Evolutionary conservation across 1,284 basidiomycete genomes (phyloP), one percentile per base, ranked within the genome.

Genomic region (Microbotryomycetes sp.): DNA sequence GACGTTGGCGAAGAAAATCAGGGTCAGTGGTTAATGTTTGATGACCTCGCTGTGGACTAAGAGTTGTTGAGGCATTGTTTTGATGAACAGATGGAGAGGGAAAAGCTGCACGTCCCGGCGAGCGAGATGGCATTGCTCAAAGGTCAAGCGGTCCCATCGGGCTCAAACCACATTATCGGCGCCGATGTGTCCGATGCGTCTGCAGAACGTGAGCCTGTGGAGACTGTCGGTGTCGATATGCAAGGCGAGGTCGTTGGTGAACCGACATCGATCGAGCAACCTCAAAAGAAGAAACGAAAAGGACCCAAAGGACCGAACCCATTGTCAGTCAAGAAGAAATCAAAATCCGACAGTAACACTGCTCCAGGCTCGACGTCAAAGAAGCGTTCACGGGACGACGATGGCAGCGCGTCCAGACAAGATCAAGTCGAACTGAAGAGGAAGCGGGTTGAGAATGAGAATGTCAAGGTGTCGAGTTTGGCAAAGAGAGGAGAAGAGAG

Each of bases 271-370:
- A 59, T 66, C 48, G 61, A 60, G 54, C 35, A 9, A 41, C 35
- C 35, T 11, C 77, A 75, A 47, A 85, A 82, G 73, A 86, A 83
- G 74, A 82, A 80, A 6, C 67, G 65, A 67, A 86, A 81, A 71
- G 85, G 84, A 1, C 85, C 86, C 0, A 93, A 91, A 73, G 89
- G 81, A 0, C 91, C 93, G 0, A 98, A 98, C 77, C 91, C 94
- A 16, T 80, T 98, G 4, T 92, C 90, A 62, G 78, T 93, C 45
- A 92, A 89, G 79, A 97, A 91, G 80, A 91, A 91, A 78, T 86
- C 81, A 72, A 62, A 67, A 3, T 50, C 56, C 35, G 26, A 67
- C 24, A 72, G 71, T 45, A 64, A 57, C 48, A 59, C 47, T 18
- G 54, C 52, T 16, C 52, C 54, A 26, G 46, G 53, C 24, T 61